Evolutionary conservation across 331 rosid genomes (phyloP), one percentile per base, ranked within the genome.

Genomic region (Prunus yedoensis): DNA sequence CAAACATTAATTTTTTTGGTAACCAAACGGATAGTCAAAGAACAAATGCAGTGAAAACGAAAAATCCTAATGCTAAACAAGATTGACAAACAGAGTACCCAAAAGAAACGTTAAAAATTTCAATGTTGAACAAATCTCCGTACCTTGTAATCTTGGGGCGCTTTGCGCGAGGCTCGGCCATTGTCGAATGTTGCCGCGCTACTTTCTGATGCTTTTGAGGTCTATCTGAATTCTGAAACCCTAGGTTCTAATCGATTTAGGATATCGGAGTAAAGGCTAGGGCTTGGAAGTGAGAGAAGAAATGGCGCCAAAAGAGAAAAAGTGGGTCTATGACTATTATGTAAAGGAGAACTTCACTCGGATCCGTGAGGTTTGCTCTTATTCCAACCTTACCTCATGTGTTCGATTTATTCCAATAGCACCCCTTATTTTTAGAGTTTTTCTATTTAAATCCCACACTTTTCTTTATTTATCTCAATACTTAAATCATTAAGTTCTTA

Each of bases 81-180:
- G 52, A 71, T 0, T 35, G 57, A 18, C 57, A 18, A 16, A 58
- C 25, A 41, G 76, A 16, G 27, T 13, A 8, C 16, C 46, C 2
- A 56, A 71, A 27, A 53, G 15, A 21, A 41, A 27, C 5, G 16
- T 3, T 5, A 16, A 47, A 10, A 62, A 0, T 35, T 6, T 35
- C 43, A 6, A 35, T 35, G 35, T 5, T 46, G 20, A 32, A 47
- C 8, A 65, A 43, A 68, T 20, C 23, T 6, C 74, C 87, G 6
- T 50, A 94, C 98, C 97, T 88, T 30, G 76, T 47, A 47, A 85
- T 81, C 80, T 82, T 94, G 67, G 79, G 85, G 75, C 94, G 98
- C 88, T 94, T 94, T 4, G 87, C 74, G 23, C 83, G 93, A 63
- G 73, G 84, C 64, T 86, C 87, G 46, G 74, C 88, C 98, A 94